phyloP scores from a whole-genome alignment of 768 basidiomycete species.

The Imleria badia region DNA sequence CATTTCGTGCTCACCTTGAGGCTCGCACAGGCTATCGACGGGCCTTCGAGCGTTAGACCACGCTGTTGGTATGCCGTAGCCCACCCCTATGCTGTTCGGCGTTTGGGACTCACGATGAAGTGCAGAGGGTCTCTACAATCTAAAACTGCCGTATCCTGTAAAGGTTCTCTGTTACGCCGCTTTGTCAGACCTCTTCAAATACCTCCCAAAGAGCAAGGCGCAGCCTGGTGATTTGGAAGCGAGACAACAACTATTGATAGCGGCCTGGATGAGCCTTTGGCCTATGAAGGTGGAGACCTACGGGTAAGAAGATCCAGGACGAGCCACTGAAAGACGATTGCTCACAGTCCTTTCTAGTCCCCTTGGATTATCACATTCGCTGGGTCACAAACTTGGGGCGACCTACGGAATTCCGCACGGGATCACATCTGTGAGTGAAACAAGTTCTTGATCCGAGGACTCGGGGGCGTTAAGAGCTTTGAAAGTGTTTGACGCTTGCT shows the following conservation, averaged over 20 bases:
- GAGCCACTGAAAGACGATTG: neutral
- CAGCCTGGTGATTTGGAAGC: constrained; percentile 54
- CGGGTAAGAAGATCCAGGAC: constrained; percentile 36
- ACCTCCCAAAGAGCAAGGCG: constrained; percentile 63
- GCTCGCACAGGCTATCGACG: constrained; percentile 61
- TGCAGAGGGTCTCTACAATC: constrained; percentile 58
- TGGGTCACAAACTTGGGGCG: constrained; percentile 75
- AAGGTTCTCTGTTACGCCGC: constrained; percentile 67
- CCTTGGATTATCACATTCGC: constrained; percentile 72
- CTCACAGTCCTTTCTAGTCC: constrained; percentile 38
- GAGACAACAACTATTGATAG: constrained; percentile 69
- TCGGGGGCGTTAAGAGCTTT: neutral
- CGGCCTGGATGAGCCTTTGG: constrained; percentile 82
- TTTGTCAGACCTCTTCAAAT: constrained; percentile 69
- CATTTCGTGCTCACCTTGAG: constrained; percentile 13
- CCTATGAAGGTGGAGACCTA: constrained; percentile 58
- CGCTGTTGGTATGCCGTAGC: constrained; percentile 56
- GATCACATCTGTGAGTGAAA: constrained; percentile 66
- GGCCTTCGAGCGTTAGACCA: constrained; percentile 81
- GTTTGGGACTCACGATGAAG: neutral
- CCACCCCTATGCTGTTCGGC: neutral
- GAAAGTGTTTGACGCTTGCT: constrained; percentile 69
- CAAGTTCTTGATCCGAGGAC: constrained; percentile 1
- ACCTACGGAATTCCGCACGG: constrained; percentile 77
- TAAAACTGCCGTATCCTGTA: constrained; percentile 52